Percentiles rank a stretch among this genome's conserved stretches.
These are phyloP conservation scores for Aspergillus haitiensis DNA, from an alignment of 495 filamentous ascomycete genomes.

Conservation along the genomic window DNA sequence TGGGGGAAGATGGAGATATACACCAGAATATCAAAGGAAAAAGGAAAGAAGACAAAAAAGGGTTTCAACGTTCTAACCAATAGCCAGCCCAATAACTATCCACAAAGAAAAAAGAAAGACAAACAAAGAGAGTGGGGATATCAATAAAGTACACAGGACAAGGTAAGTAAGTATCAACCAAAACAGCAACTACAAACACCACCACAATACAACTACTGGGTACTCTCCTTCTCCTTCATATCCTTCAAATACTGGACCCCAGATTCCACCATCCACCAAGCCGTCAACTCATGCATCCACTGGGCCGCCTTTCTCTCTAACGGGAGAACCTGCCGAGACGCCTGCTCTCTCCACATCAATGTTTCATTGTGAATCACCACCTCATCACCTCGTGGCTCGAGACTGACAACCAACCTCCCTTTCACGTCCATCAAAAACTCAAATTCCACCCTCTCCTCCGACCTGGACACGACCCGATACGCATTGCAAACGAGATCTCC, in stretches of 20 bases:
- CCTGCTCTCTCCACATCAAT: slow-evolving; percentile 35
- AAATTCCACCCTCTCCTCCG: slow-evolving; percentile 35
- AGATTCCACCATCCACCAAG: slow-evolving; percentile 45
- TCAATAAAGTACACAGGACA: neutral
- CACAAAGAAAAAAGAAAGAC: neutral
- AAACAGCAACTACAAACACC: neutral
- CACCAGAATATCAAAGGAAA: too few relatives aligned
- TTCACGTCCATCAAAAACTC: slow-evolving; percentile 32
- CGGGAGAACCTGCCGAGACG: slow-evolving; percentile 28
- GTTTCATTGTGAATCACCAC: slow-evolving; percentile 37
- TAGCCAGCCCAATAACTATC: too few relatives aligned
- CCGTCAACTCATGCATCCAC: slow-evolving; percentile 39
- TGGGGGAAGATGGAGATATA: too few relatives aligned
- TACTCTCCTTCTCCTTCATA: slow-evolving; percentile 22
- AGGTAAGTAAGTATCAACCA: neutral
- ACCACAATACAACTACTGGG: neutral
- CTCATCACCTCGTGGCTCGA: slow-evolving; percentile 19
- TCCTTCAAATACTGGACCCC: slow-evolving; percentile 37
- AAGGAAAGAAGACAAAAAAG: too few relatives aligned
- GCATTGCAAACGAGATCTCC: slow-evolving; percentile 39
- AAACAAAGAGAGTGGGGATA: neutral
- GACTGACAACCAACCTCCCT: slow-evolving; percentile 34
- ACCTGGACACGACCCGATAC: slow-evolving; percentile 32
- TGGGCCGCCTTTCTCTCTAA: slow-evolving; percentile 30
- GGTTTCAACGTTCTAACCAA: too few relatives aligned